Evolutionary conservation across 208 protist species (phyloP).

Genomic region (Acanthamoeba healyi): DNA sequence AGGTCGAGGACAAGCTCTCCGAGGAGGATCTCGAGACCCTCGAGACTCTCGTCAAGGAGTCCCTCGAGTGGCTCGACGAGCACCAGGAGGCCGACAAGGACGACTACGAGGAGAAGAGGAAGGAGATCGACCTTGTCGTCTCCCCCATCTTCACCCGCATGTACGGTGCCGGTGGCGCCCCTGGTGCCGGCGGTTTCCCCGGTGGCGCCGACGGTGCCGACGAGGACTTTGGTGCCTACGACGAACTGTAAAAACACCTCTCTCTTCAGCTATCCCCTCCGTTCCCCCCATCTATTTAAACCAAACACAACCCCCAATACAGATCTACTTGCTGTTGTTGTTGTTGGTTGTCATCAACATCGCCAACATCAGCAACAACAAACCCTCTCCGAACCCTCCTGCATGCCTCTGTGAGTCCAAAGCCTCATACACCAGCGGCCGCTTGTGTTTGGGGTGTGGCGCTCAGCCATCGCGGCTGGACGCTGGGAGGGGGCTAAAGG

Average conservation of each 20-base stretch:
- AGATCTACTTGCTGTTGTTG: too few species aligned
- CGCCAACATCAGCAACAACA: too few species aligned
- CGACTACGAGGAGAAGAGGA: slow-evolving; percentile 88
- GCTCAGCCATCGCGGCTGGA: too few species aligned
- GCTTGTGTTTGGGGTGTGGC: too few species aligned
- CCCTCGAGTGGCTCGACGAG: slow-evolving; percentile 83
- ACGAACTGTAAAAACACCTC: slow-evolving; percentile 84
- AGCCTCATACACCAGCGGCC: too few species aligned
- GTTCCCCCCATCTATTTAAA: too few species aligned
- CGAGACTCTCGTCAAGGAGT: slow-evolving; percentile 82
- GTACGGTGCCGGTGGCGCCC: slow-evolving; percentile 89
- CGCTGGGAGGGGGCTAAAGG: too few species aligned
- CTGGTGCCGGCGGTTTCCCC: slow-evolving; percentile 21
- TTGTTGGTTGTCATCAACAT: too few species aligned
- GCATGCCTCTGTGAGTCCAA: too few species aligned
- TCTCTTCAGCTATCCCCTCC: too few species aligned
- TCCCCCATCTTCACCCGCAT: slow-evolving; percentile 92
- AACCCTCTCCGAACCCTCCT: too few species aligned
- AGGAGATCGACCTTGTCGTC: slow-evolving; percentile 87
- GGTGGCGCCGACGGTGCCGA: slow-evolving; percentile 49
- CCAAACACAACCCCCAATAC: too few species aligned
- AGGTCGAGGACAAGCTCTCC: slow-evolving; percentile 72
- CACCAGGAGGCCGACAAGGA: slow-evolving; percentile 87
- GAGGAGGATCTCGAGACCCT: slow-evolving; percentile 84
- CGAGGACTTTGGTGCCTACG: slow-evolving; percentile 69